Evolutionary conservation across 2,329 filamentous ascomycete species (phyloP), one percentile per base, ranked within the genome.

Genomic region (Herpotrichia juniperi): DNA sequence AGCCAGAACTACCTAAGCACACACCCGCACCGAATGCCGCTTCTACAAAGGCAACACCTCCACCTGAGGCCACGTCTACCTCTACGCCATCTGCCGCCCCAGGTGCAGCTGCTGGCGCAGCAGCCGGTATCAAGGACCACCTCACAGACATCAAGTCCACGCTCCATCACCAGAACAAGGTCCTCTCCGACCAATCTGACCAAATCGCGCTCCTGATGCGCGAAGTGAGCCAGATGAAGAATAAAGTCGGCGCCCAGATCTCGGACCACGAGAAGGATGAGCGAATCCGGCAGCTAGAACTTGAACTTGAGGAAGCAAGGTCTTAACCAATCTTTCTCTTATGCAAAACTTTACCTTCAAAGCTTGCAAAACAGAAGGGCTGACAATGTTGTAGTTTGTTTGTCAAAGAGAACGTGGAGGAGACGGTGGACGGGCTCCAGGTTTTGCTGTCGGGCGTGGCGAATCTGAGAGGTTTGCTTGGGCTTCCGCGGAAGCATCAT

Each of bases 101-200:
- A n/a, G 69, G 76, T 14, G 68, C 67, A 26, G 75, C 78, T 28
- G 72, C 76, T 25, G 69, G 72, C 12, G 78, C 79, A 1, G 77
- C 81, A 2, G 81, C 81, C 34, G 77, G 78, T 7, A 79, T 91
- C 11, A 85, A 88, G 64, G 79, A 84, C 25, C 86, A 87, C 5
- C 82, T 96, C 37, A 79, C 84, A 31, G 84, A 93, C 65, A 94
- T 96, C 76, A 93, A 90, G 76, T 78, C 83, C 49, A 78, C 94
- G 62, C 80, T 97, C 28, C 85, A 90, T 71, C 82, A 84, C 49
- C 58, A 61, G 37, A 60, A 55, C 51, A 85, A 84, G 78, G 85
- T 91, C 59, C 90, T 96, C 68, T 85, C 80, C 56, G 80, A 84
- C n/a, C 89, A 96, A 76, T 89, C 84, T 44, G 83, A 89, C 67